A percentile compares a stretch with the other conserved stretches of the same genome.
Conservation (phyloP, 208 protist species). For the Leishmania major region DNA sequence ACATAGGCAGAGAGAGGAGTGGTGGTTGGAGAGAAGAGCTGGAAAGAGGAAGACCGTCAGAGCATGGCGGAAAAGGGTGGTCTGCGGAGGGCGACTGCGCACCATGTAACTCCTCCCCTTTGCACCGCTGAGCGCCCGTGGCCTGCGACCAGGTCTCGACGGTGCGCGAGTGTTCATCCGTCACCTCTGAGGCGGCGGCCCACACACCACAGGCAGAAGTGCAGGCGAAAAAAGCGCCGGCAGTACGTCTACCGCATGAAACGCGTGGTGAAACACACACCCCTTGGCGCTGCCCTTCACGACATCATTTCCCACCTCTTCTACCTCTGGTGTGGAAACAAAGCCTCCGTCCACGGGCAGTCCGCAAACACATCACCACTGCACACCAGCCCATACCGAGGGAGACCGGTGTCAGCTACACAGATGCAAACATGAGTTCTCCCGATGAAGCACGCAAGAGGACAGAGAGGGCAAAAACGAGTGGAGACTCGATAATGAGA, state of each 20-base stretch:
- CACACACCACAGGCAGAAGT: slow-evolving; percentile 1
- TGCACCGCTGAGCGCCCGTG: background rate
- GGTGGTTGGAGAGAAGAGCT: background rate
- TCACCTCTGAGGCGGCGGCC: background rate
- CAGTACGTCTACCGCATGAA: background rate
- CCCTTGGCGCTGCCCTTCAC: background rate
- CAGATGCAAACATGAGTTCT: background rate
- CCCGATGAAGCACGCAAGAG: background rate
- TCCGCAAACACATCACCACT: background rate
- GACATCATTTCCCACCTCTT: background rate
- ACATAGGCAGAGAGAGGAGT: background rate
- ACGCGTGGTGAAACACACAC: background rate
- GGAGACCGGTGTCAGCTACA: background rate
- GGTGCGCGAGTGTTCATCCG: background rate
- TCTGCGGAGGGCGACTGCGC: background rate
- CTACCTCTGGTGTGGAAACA: background rate
- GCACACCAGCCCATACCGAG: background rate
- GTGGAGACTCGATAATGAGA: background rate
- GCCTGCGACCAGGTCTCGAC: background rate
- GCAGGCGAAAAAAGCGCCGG: background rate
- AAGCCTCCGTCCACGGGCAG: background rate
- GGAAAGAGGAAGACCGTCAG: background rate
- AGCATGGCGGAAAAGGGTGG: background rate
- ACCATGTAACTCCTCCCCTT: background rate
- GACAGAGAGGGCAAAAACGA: background rate